Evolutionary conservation across 352 stramenopile genomes (phyloP).

Genomic region (Pythium volutum): DNA sequence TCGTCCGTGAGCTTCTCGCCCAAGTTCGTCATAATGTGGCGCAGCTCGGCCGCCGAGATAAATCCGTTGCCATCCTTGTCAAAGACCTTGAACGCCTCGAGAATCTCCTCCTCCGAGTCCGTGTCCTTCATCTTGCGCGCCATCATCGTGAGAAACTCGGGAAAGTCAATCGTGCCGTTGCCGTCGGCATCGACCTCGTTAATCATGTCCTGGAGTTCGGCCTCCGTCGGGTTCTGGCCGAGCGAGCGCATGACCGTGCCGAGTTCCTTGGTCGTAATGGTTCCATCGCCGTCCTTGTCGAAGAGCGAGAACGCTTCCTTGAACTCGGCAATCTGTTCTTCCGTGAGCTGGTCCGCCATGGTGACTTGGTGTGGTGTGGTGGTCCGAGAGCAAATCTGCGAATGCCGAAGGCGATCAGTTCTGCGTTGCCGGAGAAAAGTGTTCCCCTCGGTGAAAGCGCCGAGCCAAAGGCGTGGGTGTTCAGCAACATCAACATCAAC

Average conservation of each 20-base stretch:
- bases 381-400: conserved; percentile 48
- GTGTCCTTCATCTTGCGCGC: conserved; percentile 99
- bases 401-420: conserved; percentile 43
- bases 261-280: conserved; percentile 99
- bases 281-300: conserved; percentile 98
- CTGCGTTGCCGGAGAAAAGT: too few species aligned
- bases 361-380: conserved; percentile 28
- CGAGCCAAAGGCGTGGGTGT: too few species aligned
- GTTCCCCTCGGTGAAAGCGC: too few species aligned
- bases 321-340: conserved; percentile 99
- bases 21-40: conserved; percentile 99
- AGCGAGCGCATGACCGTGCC: conserved; percentile 98
- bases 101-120: conserved; percentile 98
- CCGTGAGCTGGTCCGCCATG: conserved; percentile 89
- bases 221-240: conserved; percentile 97
- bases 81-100: conserved; percentile 98
- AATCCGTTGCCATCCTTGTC: conserved; percentile 99
- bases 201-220: conserved; percentile 99
- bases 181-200: conserved; percentile 99
- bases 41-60: conserved; percentile 97
- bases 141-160: conserved; percentile 99
- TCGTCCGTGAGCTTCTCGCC: conserved; percentile 98
- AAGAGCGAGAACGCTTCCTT: conserved; percentile 99
- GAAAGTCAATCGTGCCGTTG: conserved; percentile 99
- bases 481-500: too few species aligned